Base-by-base conservation (phyloP, 1,284 basidiomycete species). In the Ceratobasidium papillatum region DNA sequence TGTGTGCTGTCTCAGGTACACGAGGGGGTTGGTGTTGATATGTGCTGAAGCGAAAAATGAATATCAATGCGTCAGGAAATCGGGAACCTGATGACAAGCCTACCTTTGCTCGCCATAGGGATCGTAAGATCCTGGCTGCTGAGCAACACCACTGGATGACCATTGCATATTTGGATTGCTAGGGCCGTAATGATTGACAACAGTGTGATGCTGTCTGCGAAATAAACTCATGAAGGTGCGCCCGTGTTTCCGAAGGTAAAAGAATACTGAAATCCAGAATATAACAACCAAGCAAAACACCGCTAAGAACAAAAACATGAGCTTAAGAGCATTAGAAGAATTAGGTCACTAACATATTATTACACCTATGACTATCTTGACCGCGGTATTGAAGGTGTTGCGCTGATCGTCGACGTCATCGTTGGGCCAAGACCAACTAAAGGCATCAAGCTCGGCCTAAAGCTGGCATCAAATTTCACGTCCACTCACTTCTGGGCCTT, bases 161-260 rank as follows among this genome's bases (percentile, higher is more conserved):
- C 64, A 11, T 17, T 47, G 30, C 51, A 54, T 54, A 14, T 52
- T 34, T 11, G 22, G 63, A 1, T n/a, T 17, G 11, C 30, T 19
- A 38, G 17, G 14, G 14, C 27, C 27, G 19, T 54, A 19, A 17
- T 54, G 25, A 54, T 43, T 43, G 22, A 47, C 41, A 43, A 45
- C 25, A 27, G 17, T 63, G 22, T 17, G 61, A 8, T 47, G 43
- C 9, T 45, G 38, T 14, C 43, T 12, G 32, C 5, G 14, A 34
- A 68, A 14, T 1, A 38, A 25, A 25, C 51, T 51, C 3, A 32
- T 27, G n/a, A 38, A 38, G 17, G 8, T 51, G 1, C n/a, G 17
- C 19, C 64, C 64, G 34, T 68, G 49, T 32, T 38, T 68, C 36
- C 49, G 47, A 17, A 54, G 64, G 25, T 68, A 68, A 32, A 32